phyloP scores from a whole-genome alignment of 768 basidiomycete species.

The Boletus subcaerulescens region DNA sequence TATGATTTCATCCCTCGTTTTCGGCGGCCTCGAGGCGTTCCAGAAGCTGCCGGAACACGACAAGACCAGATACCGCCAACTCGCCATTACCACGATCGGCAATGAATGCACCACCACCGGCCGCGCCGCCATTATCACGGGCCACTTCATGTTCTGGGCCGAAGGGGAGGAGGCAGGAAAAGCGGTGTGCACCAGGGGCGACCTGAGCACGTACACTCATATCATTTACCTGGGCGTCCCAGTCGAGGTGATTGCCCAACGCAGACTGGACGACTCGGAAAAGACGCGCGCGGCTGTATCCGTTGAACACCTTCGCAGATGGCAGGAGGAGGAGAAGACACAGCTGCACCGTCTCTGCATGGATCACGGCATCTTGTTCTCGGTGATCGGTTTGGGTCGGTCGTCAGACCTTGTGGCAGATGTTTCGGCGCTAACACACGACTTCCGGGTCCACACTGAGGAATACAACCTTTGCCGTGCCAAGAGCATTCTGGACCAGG shows the following conservation, averaged over 20 bases:
- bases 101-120: conserved; percentile 10
- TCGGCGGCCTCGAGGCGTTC: conserved; percentile 9
- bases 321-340: conserved; percentile 15
- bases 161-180: conserved; percentile 16
- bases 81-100: conserved; percentile 9
- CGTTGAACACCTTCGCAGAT: conserved; percentile 12
- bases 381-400: conserved; percentile 10
- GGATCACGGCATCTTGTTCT: conserved; percentile 14
- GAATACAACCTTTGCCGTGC: conserved; percentile 13
- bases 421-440: conserved; percentile 8
- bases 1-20: conserved; percentile 13
- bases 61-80: conserved; percentile 12
- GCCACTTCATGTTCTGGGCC: conserved; percentile 17
- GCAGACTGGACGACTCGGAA: conserved; percentile 9
- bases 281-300: conserved; percentile 8
- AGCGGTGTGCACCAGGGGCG: conserved; percentile 13
- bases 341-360: conserved; percentile 15
- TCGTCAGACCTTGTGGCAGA: conserved; percentile 11
- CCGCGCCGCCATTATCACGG: conserved; percentile 7
- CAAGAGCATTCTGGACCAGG: conserved; percentile 13
- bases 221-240: conserved; percentile 12
- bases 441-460: conserved; percentile 11
- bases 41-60: conserved; percentile 13
- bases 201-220: conserved; percentile 17
- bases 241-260: conserved; percentile 12